Evolutionary conservation across 2,329 filamentous ascomycete species (phyloP), one percentile per base, ranked within the genome.

Genomic region (Aciculosporium take): DNA sequence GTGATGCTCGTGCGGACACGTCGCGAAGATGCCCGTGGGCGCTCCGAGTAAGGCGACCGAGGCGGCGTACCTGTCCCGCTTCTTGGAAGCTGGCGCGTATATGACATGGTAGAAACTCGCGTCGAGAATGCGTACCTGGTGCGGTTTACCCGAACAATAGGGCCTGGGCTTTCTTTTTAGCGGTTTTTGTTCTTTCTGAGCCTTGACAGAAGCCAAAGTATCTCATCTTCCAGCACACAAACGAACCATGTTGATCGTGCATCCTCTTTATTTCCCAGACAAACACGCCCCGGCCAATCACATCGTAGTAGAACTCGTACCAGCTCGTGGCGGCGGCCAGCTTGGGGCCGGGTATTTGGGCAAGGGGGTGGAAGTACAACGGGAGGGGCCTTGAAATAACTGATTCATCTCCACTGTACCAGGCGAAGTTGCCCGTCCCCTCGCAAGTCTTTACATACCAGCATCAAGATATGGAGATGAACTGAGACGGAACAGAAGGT

Each of bases 171-270:
- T 32, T 10, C 7, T 17, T 32, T 5, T 10, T 32, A 2, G 2
- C 13, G 28, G 4, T 31, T 12, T 17, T 31, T 17, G 4, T 31
- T 10, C 10, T 31, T 18, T 9, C 15, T 4, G n/a, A n/a, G n/a
- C n/a, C n/a, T n/a, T n/a, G n/a, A n/a, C n/a, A n/a, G n/a, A n/a
- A n/a, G n/a, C n/a, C n/a, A n/a, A n/a, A n/a, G n/a, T n/a, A n/a
- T 31, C 7, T 7, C n/a, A 8, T 18, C 17, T 17, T n/a, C 7
- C 17, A 45, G 24, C 25, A 39, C 10, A 13, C 13, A 33, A 27
- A 48, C 42, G 15, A 35, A 58, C 59, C 61, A 43, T 63, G 62
- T 46, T 51, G 45, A 29, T 54, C 48, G 47, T 65, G 62, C 40
- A 64, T 46, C 33, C 51, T 45, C 31, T 52, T 37, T 7, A 58